Evolutionary conservation across 371 early-diverging fungal genomes (phyloP).

Genomic region (Syncephalastrum sp.): DNA sequence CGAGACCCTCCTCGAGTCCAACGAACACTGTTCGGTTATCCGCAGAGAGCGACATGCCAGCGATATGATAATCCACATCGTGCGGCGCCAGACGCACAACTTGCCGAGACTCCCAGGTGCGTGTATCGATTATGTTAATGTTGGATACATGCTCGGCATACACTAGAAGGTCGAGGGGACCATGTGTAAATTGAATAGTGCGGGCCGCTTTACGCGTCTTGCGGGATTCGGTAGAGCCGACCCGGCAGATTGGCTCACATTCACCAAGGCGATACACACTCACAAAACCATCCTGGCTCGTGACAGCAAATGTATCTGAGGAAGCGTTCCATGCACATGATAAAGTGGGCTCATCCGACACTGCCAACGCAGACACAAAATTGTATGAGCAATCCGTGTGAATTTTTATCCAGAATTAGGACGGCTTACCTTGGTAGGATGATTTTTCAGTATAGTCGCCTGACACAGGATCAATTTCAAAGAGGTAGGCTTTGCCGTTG

Average conservation of each 20-base stretch:
- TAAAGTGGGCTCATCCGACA: conserved; percentile 28
- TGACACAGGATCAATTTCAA: conserved; percentile 52
- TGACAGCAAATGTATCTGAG: conserved; percentile 73
- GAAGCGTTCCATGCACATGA: conserved; percentile 77
- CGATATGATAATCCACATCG: conserved; percentile 30
- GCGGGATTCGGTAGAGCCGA: conserved; percentile 36
- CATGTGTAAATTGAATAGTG: conserved; percentile 20
- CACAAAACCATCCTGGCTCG: conserved; percentile 77
- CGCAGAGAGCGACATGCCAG: conserved; percentile 33
- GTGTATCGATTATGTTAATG: conserved; percentile 77
- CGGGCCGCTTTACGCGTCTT: conserved; percentile 26
- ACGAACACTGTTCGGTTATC: conserved; percentile 27
- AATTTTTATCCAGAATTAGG: background rate
- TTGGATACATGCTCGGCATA: conserved; percentile 66
- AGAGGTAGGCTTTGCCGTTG: conserved; percentile 75
- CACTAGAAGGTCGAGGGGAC: conserved; percentile 22
- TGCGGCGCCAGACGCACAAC: conserved; percentile 45
- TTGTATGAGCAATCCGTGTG: background rate
- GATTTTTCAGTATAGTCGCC: conserved; percentile 52
- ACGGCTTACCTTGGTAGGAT: conserved; percentile 12
- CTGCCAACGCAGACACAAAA: conserved; percentile 41
- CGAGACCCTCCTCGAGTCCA: conserved; percentile 19
- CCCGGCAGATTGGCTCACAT: conserved; percentile 46
- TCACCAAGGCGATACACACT: conserved; percentile 68
- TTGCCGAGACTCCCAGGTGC: conserved; percentile 75